Base-by-base conservation (phyloP, 1,139 yeast genomes). In the Scheffersomyces insectosa region DNA sequence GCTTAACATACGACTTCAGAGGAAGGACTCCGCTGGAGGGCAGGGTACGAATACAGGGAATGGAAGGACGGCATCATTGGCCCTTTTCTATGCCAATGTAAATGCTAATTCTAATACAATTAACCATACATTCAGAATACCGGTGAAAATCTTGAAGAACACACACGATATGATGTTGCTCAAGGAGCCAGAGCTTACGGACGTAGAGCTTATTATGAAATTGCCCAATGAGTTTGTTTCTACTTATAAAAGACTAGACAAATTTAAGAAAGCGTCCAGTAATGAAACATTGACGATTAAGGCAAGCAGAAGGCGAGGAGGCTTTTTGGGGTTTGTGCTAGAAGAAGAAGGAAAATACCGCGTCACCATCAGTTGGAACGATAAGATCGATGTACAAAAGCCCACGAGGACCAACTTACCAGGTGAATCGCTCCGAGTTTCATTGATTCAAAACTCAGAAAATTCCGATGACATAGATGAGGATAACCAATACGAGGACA, bases 361-460 rank as follows among this genome's bases (percentile, higher is more conserved):
- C 43, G 79, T 82, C 3, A 77, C 80, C 0, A 65, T 82, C 11
- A 69, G 78, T 42, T 83, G 87, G 88, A 82, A 81, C 50, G 79
- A 74, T 29, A 60, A 59, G 40, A 54, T 74, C 14, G 75, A 69
- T 42, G 63, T 72, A 1, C 66, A 64, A 35, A 61, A 58, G 44
- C 70, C 74, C 4, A 51, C 45, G 28, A 38, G 46, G 5, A 46
- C 48, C 16, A 46, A 45, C 27, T 41, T 48, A 33, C 65, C 63
- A 39, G 52, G 60, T 13, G 63, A 59, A 23, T 49, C 62, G 4
- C 38, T 62, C n/a, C 42, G 62, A 29, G 51, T 49, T 12, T 51
- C 60, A 1, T 52, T 55, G 6, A 38, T 54, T 8, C 15, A 20
- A 31, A 31, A 31, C 20, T 14, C 34, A 3, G 20, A n/a, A 13